Base-by-base conservation (phyloP, 2,329 filamentous ascomycete genomes). In the Sporothrix schenckii region DNA sequence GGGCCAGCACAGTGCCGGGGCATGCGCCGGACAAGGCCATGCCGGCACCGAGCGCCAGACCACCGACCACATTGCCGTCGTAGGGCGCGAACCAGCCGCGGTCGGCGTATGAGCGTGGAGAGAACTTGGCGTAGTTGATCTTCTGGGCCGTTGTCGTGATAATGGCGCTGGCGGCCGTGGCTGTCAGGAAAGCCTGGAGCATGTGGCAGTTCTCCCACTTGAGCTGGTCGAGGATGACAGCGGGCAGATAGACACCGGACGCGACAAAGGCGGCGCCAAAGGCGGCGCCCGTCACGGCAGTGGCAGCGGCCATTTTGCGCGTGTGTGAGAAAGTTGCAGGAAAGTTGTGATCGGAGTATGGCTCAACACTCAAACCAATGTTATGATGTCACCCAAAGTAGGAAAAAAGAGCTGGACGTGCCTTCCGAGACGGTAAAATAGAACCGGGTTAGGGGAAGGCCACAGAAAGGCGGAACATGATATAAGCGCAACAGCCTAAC, bases 11-110 rank as follows among this genome's bases (percentile, higher is more conserved):
- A 0, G 88, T 90, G 0, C 89, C 89, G 0, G 89, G 88, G 71
- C 89, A 91, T 0, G 88, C 85, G 10, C 88, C 88, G 0, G 88
- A 85, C 19, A 91, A 79, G 6, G 87, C 83, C 88, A 91, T 90
- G 69, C 89, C 89, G n/a, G 84, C 77, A 49, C 89, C 89, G 34
- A 90, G 83, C 2, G 91, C 78, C 19, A 82, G 75, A 4, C 89
- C 89, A 69, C 89, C 89, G 73, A 90, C 74, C 61, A 91, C 78
- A 76, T 92, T 91, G 70, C 88, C 89, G 74, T 90, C 88, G 75
- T 88, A 88, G 21, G 78, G 76, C 10, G 80, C 80, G 73, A 88
- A 83, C 74, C 88, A 79, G 68, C 83, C 84, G 34, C 88, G 76
- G 6, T 83, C 81, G 1, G 87, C 85, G 47, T 83, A 83, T 70